A percentile compares a stretch with the other conserved stretches of the same genome.
Conservation (phyloP, 78 protist species). For the Ministeria vibrans region DNA sequence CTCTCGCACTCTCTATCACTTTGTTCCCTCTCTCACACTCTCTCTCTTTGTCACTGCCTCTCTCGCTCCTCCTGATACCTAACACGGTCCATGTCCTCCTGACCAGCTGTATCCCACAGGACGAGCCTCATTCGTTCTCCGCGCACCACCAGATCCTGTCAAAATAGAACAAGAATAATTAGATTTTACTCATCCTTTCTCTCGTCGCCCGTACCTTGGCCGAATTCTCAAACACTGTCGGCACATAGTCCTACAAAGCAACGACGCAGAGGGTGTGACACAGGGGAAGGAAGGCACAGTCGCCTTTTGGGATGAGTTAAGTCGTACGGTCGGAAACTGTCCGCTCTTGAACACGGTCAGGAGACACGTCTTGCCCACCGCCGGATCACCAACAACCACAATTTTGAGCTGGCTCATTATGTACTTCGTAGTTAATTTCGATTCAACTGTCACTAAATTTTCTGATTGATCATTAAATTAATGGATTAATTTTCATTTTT, state of each 20-base stretch:
- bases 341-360: constrained; percentile 7
- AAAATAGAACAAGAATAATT: too few species aligned
- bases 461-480: too few species aligned
- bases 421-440: too few species aligned
- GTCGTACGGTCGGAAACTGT: constrained; percentile 13
- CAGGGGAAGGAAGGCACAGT: neutral
- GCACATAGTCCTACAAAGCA: constrained; percentile 1
- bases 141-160: constrained; percentile 71
- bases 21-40: too few species aligned
- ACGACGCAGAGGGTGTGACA: neutral
- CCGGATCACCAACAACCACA: constrained; percentile 25
- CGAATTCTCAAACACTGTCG: constrained; percentile 73
- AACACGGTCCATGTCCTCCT: constrained; percentile 90
- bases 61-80: too few species aligned
- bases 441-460: too few species aligned
- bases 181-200: too few species aligned
- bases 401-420: constrained; percentile 14
- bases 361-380: constrained; percentile 31
- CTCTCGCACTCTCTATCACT: too few species aligned
- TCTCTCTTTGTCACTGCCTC: too few species aligned
- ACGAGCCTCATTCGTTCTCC: constrained; percentile 54
- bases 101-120: constrained; percentile 94
- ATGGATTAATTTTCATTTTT: too few species aligned
- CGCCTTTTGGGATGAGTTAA: neutral
- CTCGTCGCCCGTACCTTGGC: too few species aligned